Evolutionary conservation across 2,329 filamentous ascomycete genomes (phyloP).

Genomic region (Dothideomycetes sp.): DNA sequence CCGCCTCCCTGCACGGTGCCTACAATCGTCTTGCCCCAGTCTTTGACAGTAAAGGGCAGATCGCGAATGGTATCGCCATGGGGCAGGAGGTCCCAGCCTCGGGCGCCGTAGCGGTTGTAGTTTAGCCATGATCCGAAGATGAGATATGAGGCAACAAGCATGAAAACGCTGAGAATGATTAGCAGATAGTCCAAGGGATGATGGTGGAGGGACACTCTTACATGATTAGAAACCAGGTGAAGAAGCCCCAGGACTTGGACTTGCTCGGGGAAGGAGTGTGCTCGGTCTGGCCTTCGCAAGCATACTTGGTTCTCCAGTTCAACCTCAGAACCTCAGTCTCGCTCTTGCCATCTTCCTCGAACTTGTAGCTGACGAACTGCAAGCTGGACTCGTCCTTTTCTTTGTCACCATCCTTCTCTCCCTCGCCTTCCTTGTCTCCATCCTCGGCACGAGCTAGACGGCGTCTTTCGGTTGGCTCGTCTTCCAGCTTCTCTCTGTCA

Average conservation of each 20-base stretch:
- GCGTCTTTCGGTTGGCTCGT: conserved; percentile 38
- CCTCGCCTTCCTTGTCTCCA: conserved; percentile 21
- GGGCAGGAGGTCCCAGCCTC: conserved; percentile 89
- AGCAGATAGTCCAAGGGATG: background rate
- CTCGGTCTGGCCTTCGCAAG: conserved; percentile 53
- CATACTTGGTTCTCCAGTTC: conserved; percentile 80
- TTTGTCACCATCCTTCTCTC: conserved; percentile 8
- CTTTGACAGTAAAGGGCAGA: conserved; percentile 81
- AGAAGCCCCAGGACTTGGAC: conserved; percentile 66
- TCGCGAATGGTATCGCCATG: conserved; percentile 89
- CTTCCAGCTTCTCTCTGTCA: conserved; percentile 44
- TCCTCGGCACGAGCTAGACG: conserved; percentile 29
- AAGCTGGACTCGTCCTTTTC: conserved; percentile 50
- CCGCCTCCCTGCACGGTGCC: conserved; percentile 71
- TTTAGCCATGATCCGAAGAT: conserved; percentile 99
- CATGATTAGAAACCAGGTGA: conserved; percentile 95
- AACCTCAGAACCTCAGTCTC: conserved; percentile 54
- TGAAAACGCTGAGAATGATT: conserved; percentile 55
- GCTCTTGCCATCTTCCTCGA: conserved; percentile 43
- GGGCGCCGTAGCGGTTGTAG: conserved; percentile 90
- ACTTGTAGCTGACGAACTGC: conserved; percentile 63
- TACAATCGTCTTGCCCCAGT: conserved; percentile 69
- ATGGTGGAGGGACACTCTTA: conserved; percentile 46
- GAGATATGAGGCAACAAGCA: conserved; percentile 76
- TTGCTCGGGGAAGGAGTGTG: conserved; percentile 8